Percentiles rank a stretch among this genome's conserved stretches.
Conservation (phyloP, 2,329 filamentous ascomycete species). For the Lojkania enalia region DNA sequence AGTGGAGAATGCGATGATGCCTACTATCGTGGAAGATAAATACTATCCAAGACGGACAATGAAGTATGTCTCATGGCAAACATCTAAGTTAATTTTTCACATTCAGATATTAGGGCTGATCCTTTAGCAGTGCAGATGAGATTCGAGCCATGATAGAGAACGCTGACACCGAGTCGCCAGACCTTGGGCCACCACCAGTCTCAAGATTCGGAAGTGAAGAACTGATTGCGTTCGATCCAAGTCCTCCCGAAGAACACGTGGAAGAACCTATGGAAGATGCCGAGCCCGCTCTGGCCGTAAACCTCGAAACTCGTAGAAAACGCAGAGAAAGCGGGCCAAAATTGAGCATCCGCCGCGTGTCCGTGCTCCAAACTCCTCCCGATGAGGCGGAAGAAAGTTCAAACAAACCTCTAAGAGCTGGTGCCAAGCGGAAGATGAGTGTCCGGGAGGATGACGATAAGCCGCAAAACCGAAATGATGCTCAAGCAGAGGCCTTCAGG, state of each 20-base stretch:
- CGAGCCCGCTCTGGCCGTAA: constrained; percentile 47
- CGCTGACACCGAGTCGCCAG: constrained; percentile 63
- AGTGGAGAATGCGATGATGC: constrained; percentile 60
- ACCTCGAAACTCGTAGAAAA: constrained; percentile 57
- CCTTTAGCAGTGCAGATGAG: constrained; percentile 58
- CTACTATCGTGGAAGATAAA: constrained; percentile 72
- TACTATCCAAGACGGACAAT: constrained; percentile 68
- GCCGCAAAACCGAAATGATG: constrained; percentile 13
- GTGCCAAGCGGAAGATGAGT: constrained; percentile 62
- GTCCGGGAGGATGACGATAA: constrained; percentile 55
- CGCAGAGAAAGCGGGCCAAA: constrained; percentile 56
- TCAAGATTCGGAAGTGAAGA: constrained; percentile 57
- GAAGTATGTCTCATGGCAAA: constrained; percentile 56
- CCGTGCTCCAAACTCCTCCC: constrained; percentile 48
- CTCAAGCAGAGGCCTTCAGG: constrained; percentile 48
- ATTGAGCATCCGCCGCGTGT: constrained; percentile 47
- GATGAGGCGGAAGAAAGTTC: constrained; percentile 35
- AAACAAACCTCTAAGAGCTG: constrained; percentile 46
- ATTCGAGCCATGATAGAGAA: constrained; percentile 59
- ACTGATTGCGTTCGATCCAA: constrained; percentile 50
- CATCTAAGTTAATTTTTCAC: no score
- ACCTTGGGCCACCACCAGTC: constrained; percentile 64
- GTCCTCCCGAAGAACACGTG: constrained; percentile 24
- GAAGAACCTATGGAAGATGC: constrained; percentile 41
- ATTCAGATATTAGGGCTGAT: no score